Base-by-base conservation (phyloP, 1,284 basidiomycete species). In the Pseudomicrostroma phylloplanum region DNA sequence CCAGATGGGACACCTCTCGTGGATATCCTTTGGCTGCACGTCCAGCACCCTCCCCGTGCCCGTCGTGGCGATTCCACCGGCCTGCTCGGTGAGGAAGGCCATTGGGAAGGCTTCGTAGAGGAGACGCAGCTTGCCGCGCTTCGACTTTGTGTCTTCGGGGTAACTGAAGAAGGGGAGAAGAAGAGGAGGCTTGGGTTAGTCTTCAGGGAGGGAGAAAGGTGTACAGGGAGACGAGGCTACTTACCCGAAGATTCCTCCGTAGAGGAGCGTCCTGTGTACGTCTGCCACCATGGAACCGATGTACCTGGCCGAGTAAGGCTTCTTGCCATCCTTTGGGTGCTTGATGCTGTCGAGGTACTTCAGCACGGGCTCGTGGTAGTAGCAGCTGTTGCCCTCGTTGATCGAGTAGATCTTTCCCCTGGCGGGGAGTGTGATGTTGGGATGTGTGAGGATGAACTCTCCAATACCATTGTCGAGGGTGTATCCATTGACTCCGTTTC, bases 51-150 rank as follows among this genome's bases (percentile, higher is more conserved):
- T 86, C 80, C 88, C 84, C 26, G 85, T 89, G 42, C 96, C 96
- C 0, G 94, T 98, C 7, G 93, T 96, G 1, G 96, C 96, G 65
- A 96, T 81, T 56, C 96, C 96, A 41, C 96, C 96, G 39, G 96
- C 96, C 85, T 93, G 92, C 77, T 97, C 94, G 3, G 88, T 92
- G 74, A 97, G 82, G 82, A 90, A 93, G 1, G 93, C 90, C 94
- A 97, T 97, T n/a, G 93, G 94, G 85, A 97, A 98, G 6, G 91
- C 94, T 82, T 98, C 96, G 78, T 98, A 99, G 56, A 98, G 83
- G 78, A 98, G 83, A 76, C 96, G 86, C 72, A 98, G 84, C 83
- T 99, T 99, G 62, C 94, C 94, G 71, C 82, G 88, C 83, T 93
- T 96, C 82, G 86, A 90, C 86, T 98, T 98, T 85, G 92, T 96